Evolutionary conservation across 345 rosid species (phyloP).

Genomic region (Moricandia arvensis): DNA sequence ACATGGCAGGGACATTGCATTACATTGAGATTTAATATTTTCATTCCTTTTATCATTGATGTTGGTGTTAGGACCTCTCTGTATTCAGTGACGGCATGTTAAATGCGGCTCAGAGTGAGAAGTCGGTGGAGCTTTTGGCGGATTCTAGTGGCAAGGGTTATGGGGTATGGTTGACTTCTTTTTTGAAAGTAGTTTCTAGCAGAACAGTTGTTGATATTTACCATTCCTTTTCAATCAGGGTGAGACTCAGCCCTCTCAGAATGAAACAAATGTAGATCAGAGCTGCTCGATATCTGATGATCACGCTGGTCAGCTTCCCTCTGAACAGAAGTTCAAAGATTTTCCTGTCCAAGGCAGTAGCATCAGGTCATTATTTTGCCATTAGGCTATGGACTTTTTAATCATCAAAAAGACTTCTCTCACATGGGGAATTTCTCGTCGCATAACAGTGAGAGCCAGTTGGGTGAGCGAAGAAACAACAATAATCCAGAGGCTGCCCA

Average conservation of each 20-base stretch:
- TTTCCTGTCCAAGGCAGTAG: slow-evolving; percentile 40
- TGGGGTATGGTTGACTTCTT: slow-evolving; percentile 31
- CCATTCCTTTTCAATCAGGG: slow-evolving; percentile 48
- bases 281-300: slow-evolving; percentile 40
- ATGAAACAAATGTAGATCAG: slow-evolving; percentile 40
- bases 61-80: too few species aligned
- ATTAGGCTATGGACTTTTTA: not conserved
- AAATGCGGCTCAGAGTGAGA: too few species aligned
- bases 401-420: slow-evolving; percentile 1
- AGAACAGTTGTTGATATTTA: slow-evolving; percentile 6
- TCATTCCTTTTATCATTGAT: too few species aligned
- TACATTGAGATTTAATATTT: too few species aligned
- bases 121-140: too few species aligned
- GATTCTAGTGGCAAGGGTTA: slow-evolving; percentile 44
- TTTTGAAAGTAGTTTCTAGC: slow-evolving; percentile 16
- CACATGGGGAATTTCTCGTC: slow-evolving; percentile 14
- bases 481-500: slow-evolving; percentile 15
- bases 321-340: slow-evolving; percentile 46
- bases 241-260: slow-evolving; percentile 46
- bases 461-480: slow-evolving; percentile 30
- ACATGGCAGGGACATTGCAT: too few species aligned
- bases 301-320: slow-evolving; percentile 42
- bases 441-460: slow-evolving; percentile 25
- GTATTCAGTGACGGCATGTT: too few species aligned
- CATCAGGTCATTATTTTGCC: slow-evolving; percentile 50